These are phyloP conservation scores for Magnusiomyces sp. DNA, from an alignment of 1,139 yeast species.

Conservation along the genomic window DNA sequence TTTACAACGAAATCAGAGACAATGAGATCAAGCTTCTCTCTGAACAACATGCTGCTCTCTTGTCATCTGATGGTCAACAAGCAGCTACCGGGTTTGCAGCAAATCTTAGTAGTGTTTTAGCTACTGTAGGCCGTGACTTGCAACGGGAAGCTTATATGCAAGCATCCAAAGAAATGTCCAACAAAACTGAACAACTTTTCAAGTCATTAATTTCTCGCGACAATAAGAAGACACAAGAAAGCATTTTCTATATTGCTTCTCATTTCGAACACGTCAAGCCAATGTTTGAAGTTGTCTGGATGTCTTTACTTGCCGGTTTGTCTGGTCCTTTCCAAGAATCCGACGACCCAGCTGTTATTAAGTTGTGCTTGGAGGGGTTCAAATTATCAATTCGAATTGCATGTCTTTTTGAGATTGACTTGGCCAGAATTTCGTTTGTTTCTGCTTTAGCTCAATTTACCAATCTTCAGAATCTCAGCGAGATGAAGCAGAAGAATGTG, in stretches of 20 bases:
- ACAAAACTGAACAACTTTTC: slow-evolving; percentile 80
- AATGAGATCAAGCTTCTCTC: slow-evolving; percentile 87
- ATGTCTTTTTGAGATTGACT: slow-evolving; percentile 72
- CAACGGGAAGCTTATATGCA: slow-evolving; percentile 82
- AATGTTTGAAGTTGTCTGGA: slow-evolving; percentile 91
- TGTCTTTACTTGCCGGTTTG: slow-evolving; percentile 90
- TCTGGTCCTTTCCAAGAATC: slow-evolving; percentile 90
- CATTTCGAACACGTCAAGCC: slow-evolving; percentile 88
- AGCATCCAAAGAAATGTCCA: slow-evolving; percentile 86
- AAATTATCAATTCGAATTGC: slow-evolving; percentile 75
- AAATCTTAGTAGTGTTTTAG: slow-evolving; percentile 47
- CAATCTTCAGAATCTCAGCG: slow-evolving; percentile 69
- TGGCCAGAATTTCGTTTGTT: slow-evolving; percentile 82
- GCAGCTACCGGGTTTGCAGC: slow-evolving; percentile 36
- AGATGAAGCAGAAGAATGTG: slow-evolving; percentile 70
- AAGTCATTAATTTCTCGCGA: slow-evolving; percentile 53
- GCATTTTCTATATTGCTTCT: slow-evolving; percentile 50
- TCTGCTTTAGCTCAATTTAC: slow-evolving; percentile 86
- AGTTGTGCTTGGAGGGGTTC: slow-evolving; percentile 73
- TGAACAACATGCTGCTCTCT: slow-evolving; percentile 87
- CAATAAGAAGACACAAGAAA: slow-evolving; percentile 26
- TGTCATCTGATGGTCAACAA: slow-evolving; percentile 50
- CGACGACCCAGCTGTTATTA: slow-evolving; percentile 69
- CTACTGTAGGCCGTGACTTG: slow-evolving; percentile 57
- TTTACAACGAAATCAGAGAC: slow-evolving; percentile 66